Evolutionary conservation across 768 basidiomycete genomes (phyloP).

Genomic region (Hygrocybe coccinea): DNA sequence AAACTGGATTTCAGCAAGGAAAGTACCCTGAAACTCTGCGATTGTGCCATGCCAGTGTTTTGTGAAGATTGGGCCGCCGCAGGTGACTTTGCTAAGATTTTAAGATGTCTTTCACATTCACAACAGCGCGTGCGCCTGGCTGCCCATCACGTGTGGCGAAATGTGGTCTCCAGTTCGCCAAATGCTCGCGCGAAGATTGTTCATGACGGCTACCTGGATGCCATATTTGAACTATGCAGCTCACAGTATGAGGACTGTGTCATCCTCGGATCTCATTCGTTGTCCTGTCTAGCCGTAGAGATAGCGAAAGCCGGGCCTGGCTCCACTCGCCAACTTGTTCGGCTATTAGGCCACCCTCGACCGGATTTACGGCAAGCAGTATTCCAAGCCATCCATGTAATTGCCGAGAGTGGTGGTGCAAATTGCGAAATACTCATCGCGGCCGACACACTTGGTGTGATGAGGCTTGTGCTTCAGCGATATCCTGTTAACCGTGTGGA

Average conservation of each 20-base stretch:
- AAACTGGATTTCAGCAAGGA: constrained; percentile 17
- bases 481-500: constrained; percentile 13
- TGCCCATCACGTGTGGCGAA: constrained; percentile 15
- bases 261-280: constrained; percentile 8
- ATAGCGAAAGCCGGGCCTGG: constrained; percentile 11
- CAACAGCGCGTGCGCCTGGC: constrained; percentile 14
- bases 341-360: constrained; percentile 11
- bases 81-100: constrained; percentile 13
- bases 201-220: constrained; percentile 1
- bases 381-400: constrained; percentile 10
- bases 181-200: constrained; percentile 15
- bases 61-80: constrained; percentile 16
- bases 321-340: constrained; percentile 10
- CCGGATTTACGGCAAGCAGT: constrained; percentile 12
- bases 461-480: constrained; percentile 8
- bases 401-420: constrained; percentile 10
- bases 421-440: constrained; percentile 10
- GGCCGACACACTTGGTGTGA: constrained; percentile 10
- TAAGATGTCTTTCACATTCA: constrained; percentile 9
- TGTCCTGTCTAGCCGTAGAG: constrained; percentile 14
- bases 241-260: constrained; percentile 16
- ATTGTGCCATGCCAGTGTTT: constrained; percentile 16
- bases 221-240: constrained; percentile 16
- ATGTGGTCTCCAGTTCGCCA: constrained; percentile 13
- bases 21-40: constrained; percentile 16